A percentile compares a stretch with the other conserved stretches of the same genome.
Conservation (phyloP, 805 yeast species). For the Huiozyma naganishii region DNA sequence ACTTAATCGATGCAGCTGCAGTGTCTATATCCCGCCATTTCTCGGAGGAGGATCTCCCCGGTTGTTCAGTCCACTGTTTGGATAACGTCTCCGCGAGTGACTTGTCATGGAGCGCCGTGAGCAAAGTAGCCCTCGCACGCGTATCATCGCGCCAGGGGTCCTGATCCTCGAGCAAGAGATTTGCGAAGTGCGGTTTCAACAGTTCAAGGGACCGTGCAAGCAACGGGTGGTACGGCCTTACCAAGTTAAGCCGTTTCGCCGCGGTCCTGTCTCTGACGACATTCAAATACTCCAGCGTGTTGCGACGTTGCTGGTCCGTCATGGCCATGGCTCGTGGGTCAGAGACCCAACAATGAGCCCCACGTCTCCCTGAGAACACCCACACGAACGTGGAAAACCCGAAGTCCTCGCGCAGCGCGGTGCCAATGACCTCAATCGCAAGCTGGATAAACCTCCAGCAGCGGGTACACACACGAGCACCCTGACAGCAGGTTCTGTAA, state of each 20-base stretch:
- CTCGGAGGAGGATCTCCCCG: slow-evolving; percentile 41
- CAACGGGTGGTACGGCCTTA: slow-evolving; percentile 86
- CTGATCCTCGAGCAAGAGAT: slow-evolving; percentile 65
- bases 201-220: slow-evolving; percentile 63
- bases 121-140: slow-evolving; percentile 45
- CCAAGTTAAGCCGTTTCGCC: slow-evolving; percentile 40
- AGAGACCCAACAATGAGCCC: slow-evolving; percentile 97
- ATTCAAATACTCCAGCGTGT: slow-evolving; percentile 77
- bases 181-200: slow-evolving; percentile 51
- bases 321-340: slow-evolving; percentile 69
- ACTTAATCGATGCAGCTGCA: slow-evolving; percentile 31
- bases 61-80: slow-evolving; percentile 44
- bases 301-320: slow-evolving; percentile 62
- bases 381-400: slow-evolving; percentile 80
- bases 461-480: slow-evolving; percentile 71
- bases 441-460: slow-evolving; percentile 91
- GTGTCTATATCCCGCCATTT: slow-evolving; percentile 75
- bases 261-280: slow-evolving; percentile 47
- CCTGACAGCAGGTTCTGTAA: slow-evolving; percentile 84
- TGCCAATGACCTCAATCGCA: slow-evolving; percentile 66
- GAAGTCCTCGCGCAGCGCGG: slow-evolving; percentile 72
- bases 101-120: slow-evolving; percentile 54
- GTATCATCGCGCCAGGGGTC: slow-evolving; percentile 68
- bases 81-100: slow-evolving; percentile 41
- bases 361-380: slow-evolving; percentile 98